These are phyloP conservation scores for Pythium sukuiense DNA, from an alignment of 352 stramenopile genomes.

Conservation along the genomic window DNA sequence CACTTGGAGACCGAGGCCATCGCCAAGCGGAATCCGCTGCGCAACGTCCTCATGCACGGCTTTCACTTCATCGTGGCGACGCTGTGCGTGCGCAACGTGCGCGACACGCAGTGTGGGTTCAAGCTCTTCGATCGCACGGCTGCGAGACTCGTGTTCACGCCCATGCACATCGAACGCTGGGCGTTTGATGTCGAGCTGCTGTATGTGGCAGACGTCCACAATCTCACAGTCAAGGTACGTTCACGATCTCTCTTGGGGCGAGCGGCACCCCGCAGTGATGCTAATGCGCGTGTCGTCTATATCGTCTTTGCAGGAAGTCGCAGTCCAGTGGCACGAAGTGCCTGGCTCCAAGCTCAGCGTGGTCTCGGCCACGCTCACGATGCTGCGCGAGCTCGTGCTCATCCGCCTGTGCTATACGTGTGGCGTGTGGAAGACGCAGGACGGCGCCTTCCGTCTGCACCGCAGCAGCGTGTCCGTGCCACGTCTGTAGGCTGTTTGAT, in stretches of 20 bases:
- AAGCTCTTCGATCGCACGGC: conserved; percentile 92
- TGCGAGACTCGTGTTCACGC: conserved; percentile 81
- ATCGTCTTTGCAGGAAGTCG: conserved; percentile 72
- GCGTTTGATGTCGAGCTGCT: conserved; percentile 95
- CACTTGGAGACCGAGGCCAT: conserved; percentile 87
- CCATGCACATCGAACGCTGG: conserved; percentile 94
- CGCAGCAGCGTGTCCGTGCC: conserved; percentile 27
- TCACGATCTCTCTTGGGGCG: neutral
- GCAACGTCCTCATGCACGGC: conserved; percentile 92
- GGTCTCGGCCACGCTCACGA: conserved; percentile 85
- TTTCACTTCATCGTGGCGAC: conserved; percentile 91
- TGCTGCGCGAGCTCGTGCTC: conserved; percentile 92
- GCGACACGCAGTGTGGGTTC: conserved; percentile 95
- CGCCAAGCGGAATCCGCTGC: conserved; percentile 79
- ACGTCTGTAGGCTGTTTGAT: conserved; percentile 11
- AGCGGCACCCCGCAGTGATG: neutral
- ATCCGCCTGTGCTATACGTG: conserved; percentile 90
- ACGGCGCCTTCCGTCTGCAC: conserved; percentile 66
- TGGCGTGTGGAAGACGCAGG: conserved; percentile 79
- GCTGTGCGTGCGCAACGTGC: conserved; percentile 83
- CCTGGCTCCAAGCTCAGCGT: conserved; percentile 91
- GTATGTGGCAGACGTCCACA: conserved; percentile 69
- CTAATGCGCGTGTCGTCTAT: neutral
- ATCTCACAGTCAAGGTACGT: conserved; percentile 61
- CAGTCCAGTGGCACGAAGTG: conserved; percentile 92